Evolutionary conservation across 768 basidiomycete genomes (phyloP), one percentile per base, ranked within the genome.

Genomic region (Dioszegia hungarica): DNA sequence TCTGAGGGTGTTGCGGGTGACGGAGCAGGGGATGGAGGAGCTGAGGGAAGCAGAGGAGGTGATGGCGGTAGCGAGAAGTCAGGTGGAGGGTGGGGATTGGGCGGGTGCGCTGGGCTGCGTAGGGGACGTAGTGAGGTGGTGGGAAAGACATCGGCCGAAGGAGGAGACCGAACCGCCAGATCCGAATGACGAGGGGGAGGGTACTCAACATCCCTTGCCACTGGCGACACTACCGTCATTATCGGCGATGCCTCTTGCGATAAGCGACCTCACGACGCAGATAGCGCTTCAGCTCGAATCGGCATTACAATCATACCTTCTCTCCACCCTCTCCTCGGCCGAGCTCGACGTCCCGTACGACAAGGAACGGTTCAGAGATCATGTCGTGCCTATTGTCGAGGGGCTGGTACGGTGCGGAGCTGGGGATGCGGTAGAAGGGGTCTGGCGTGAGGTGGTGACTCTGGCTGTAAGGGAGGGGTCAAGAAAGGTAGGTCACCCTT

Each of bases 81-180:
- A 95, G 50, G 89, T 92, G n/a, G 81, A 80, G 45, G 85, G 85
- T 19, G 90, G 89, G 0, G 89, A 95, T 63, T 97, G 90, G 88
- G 83, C 84, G 14, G 87, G 89, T 54, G 91, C 91, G 6, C 77
- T 97, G 54, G 82, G 81, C 44, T 70, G 69, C 31, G 44, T 74
- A 45, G 71, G 67, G 25, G 74, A 74, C 48, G 63, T 77, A 0
- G 73, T 67, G 14, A 54, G 64, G 27, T 77, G 76, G 76, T 72
- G 70, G 70, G 56, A 62, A 15, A 39, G 39, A 33, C 62, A 63
- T 43, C 54, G 48, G 25, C 17, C 51, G 27, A 59, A 67, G 43
- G 64, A 70, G 39, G 70, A 40, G 46, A 56, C 31, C 17, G 54
- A 55, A 29, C 43, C 54, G 5, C 33, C 44, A 45, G 49, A 51